Conservation (phyloP, 257 asterid species). For the Solanum ossicruentum region DNA sequence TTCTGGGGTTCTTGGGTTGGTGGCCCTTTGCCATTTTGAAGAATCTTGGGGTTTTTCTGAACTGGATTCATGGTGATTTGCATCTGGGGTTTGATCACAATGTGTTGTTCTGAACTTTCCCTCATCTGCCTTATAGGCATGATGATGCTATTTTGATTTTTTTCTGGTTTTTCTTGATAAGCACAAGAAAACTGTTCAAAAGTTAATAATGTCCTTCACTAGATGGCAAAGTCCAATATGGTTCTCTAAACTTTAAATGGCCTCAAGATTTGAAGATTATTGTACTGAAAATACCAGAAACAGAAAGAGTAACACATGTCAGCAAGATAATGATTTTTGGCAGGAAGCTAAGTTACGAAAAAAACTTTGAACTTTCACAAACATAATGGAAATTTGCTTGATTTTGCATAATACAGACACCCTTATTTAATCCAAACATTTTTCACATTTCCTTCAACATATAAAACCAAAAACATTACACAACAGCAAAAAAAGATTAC, state of each 20-base stretch:
- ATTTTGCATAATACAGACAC: slow-evolving; percentile 24
- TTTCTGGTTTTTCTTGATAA: background rate
- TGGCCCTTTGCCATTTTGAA: slow-evolving; percentile 57
- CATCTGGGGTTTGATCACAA: slow-evolving; percentile 54
- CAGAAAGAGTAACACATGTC: slow-evolving; percentile 25
- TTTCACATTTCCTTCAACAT: slow-evolving; percentile 22
- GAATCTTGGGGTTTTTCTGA: slow-evolving; percentile 33
- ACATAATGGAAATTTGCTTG: slow-evolving; percentile 19
- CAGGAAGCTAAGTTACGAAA: slow-evolving; percentile 17
- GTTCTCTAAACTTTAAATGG: slow-evolving; percentile 10
- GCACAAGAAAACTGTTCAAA: background rate
- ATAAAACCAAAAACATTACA: slow-evolving; percentile 28
- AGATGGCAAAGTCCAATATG: slow-evolving; percentile 9
- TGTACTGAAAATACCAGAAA: slow-evolving; percentile 48
- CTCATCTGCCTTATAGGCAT: slow-evolving; percentile 90
- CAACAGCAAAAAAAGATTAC: background rate
- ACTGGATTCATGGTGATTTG: slow-evolving; percentile 32
- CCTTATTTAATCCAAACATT: slow-evolving; percentile 14
- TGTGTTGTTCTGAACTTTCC: slow-evolving; percentile 58
- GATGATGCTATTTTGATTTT: slow-evolving; percentile 9
- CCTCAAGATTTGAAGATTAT: slow-evolving; percentile 31
- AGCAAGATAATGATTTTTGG: slow-evolving; percentile 32
- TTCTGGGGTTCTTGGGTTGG: slow-evolving; percentile 45
- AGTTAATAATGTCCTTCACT: slow-evolving; percentile 6
- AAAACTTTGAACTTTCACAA: slow-evolving; percentile 35